Evolutionary conservation across 1,284 basidiomycete species (phyloP), one percentile per base, ranked within the genome.

Genomic region (Marasmius fiardii): DNA sequence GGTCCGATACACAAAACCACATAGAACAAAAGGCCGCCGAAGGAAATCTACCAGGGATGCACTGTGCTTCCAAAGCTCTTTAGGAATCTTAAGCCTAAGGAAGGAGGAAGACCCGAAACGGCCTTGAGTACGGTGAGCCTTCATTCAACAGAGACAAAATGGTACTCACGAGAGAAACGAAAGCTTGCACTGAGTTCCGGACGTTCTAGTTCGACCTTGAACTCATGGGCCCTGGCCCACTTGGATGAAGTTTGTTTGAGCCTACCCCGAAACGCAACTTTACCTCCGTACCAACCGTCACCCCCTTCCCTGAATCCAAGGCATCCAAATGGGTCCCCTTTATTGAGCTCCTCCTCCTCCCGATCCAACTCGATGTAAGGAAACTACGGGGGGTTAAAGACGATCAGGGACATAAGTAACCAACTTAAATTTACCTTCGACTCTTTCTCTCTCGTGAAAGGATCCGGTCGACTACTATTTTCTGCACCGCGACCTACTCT

Each of bases 311-410:
- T 65, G 55, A 71, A 70, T 8, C 75, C 76, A 8, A 78, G 63
- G 20, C 68, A 71, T 6, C 65, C 67, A 33, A 67, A 63, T 11
- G 63, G 56, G 48, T 73, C 28, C 14, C 47, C 57, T 7, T 59
- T 55, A 0, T 45, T 52, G 8, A 75, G 60, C 18, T 62, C 63
- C 20, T 63, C 63, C 53, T 76, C 73, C 59, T 81, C 78, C 8
- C 61, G 63, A 56, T 80, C 76, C 16, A 79, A 63, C 59, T 79
- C 77, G 52, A 57, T 58, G 75, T 76, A 81, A 4, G 78, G 78
- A 31, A 68, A 69, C 78, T 79, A 37, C 12, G 24, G 33, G 58
- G 28, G 10, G 10, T 10, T 31, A 21, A n/a, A 50, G 6, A 49
- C n/a, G 24, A 35, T 58, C 43, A 44, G 12, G 23, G 12, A 39